phyloP scores from a whole-genome alignment of 768 basidiomycete species.

The Russula lepida region DNA sequence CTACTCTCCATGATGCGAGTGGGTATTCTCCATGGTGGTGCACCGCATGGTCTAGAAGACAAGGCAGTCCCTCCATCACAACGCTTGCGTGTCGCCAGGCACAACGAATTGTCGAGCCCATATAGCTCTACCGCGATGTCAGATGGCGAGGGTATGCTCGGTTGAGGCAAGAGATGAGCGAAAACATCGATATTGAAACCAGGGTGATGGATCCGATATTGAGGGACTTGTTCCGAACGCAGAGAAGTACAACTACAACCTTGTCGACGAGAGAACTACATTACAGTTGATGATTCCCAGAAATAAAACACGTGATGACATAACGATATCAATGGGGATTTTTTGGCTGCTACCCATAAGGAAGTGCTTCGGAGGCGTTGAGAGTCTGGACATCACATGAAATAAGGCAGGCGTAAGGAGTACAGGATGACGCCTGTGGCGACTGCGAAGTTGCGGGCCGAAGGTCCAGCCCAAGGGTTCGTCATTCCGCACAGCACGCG shows the following conservation, averaged over 20 bases:
- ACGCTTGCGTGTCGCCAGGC: constrained; percentile 37
- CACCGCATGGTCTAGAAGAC: constrained; percentile 44
- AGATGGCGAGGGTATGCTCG: constrained; percentile 29
- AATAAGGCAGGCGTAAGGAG: background rate
- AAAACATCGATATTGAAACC: background rate
- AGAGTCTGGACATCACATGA: background rate
- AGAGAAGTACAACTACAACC: background rate
- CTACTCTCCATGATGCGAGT: constrained; percentile 55
- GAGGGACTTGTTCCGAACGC: background rate
- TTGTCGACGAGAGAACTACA: background rate
- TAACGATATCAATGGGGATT: background rate
- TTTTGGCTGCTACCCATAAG: background rate
- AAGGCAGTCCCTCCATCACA: constrained; percentile 42
- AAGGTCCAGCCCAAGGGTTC: background rate
- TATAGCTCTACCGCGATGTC: constrained; percentile 30
- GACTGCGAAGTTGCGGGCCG: background rate
- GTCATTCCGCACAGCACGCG: too few relatives aligned
- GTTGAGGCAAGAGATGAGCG: constrained; percentile 19
- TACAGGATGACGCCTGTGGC: background rate
- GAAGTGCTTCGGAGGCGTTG: background rate
- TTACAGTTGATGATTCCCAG: background rate
- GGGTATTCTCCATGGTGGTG: constrained; percentile 46
- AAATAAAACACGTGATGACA: background rate
- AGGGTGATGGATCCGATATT: background rate
- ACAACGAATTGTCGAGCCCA: constrained; percentile 29